Evolutionary conservation across 1,139 yeast genomes (phyloP).

Genomic region (Casaregolazyma suthepensis): DNA sequence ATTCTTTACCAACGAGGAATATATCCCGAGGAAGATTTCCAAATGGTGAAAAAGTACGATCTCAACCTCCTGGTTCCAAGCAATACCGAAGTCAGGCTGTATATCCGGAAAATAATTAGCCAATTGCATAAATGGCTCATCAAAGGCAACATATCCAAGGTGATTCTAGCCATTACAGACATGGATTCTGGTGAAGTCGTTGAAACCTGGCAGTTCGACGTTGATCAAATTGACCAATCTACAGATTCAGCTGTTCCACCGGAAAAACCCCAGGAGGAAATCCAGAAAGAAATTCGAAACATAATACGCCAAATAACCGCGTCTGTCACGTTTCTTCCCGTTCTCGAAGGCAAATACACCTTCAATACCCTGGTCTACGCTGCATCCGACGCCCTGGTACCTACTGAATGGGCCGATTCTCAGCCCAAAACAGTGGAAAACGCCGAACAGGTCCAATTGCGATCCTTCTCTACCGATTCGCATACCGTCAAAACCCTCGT

Average conservation of each 20-base stretch:
- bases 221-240: constrained; percentile 38
- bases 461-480: constrained; percentile 60
- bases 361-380: constrained; percentile 86
- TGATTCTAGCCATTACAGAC: constrained; percentile 67
- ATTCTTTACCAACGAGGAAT: constrained; percentile 86
- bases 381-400: constrained; percentile 64
- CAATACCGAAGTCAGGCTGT: constrained; percentile 71
- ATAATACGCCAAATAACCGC: constrained; percentile 87
- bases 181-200: constrained; percentile 61
- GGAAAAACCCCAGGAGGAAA: constrained; percentile 42
- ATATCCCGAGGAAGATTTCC: constrained; percentile 85
- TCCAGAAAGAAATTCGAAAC: constrained; percentile 74
- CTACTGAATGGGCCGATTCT: constrained; percentile 83
- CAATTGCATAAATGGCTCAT: constrained; percentile 81
- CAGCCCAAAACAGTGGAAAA: constrained; percentile 54
- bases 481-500: constrained; percentile 76
- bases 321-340: constrained; percentile 78
- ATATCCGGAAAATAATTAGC: constrained; percentile 60
- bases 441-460: constrained; percentile 62
- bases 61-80: constrained; percentile 64
- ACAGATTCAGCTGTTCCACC: constrained; percentile 8
- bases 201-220: constrained; percentile 84
- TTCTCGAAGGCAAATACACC: constrained; percentile 61
- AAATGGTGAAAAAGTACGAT: constrained; percentile 73
- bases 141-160: constrained; percentile 59